Conservation (phyloP, 2,329 filamentous ascomycete genomes). For the Berkeleyomyces rouxiae region DNA sequence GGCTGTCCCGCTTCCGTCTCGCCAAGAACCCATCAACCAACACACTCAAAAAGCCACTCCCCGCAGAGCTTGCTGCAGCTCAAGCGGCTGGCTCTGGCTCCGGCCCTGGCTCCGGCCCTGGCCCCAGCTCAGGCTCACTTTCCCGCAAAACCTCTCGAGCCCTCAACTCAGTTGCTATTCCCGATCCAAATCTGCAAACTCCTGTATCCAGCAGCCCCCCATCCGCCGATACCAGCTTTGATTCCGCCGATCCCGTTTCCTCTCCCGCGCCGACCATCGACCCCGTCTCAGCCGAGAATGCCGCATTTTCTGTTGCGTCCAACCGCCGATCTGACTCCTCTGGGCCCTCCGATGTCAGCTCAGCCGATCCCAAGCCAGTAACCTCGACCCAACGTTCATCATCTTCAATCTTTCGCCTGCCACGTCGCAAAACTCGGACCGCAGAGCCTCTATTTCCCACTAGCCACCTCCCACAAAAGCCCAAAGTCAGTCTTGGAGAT, state of each 20-base stretch:
- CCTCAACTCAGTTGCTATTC: constrained; percentile 5
- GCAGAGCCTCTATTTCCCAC: constrained; percentile 69
- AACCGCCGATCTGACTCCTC: constrained; percentile 48
- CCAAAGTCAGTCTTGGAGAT: constrained; percentile 22
- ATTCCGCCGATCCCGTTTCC: neutral
- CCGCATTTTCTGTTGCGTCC: constrained; percentile 7
- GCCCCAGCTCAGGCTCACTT: constrained; percentile 4
- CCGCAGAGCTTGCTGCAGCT: neutral
- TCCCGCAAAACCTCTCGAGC: constrained; percentile 8
- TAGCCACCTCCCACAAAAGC: constrained; percentile 65
- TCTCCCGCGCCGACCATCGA: constrained; percentile 1
- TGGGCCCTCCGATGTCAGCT: constrained; percentile 57
- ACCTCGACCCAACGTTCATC: constrained; percentile 6
- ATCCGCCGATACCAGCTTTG: constrained; percentile 6
- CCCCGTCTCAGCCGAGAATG: constrained; percentile 35
- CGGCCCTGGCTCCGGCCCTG: neutral
- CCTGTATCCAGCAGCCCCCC: constrained; percentile 4
- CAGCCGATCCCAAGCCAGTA: constrained; percentile 32
- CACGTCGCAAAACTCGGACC: constrained; percentile 58
- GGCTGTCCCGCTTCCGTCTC: constrained; percentile 35
- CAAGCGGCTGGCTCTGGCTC: neutral
- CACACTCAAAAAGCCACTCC: neutral
- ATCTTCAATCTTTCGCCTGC: constrained; percentile 50
- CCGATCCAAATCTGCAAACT: constrained; percentile 2
- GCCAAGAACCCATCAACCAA: constrained; percentile 28